phyloP scores from a whole-genome alignment of 176 grass and related monocot genomes.

The Carex myosuroides region DNA sequence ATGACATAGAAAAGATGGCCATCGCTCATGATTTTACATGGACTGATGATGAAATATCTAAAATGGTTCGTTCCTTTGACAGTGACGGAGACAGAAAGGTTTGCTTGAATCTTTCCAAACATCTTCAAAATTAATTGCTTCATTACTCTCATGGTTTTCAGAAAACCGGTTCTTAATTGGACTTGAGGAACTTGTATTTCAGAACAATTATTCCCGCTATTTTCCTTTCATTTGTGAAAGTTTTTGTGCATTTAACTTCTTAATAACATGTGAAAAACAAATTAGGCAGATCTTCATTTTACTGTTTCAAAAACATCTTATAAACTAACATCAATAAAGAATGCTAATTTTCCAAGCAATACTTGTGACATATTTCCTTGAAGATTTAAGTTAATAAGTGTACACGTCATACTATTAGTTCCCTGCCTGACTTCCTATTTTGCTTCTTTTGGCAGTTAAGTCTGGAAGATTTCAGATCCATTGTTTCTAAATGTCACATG shows the following conservation, averaged over 20 bases:
- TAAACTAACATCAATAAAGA: neutral
- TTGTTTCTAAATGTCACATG: conserved; percentile 78
- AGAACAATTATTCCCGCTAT: neutral
- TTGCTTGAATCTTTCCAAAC: neutral
- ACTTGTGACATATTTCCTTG: neutral
- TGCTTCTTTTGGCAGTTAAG: conserved; percentile 46
- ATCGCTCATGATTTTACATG: conserved; percentile 77
- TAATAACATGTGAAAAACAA: neutral
- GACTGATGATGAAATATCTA: conserved; percentile 69
- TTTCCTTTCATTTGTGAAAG: conserved; percentile 2
- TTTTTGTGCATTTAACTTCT: neutral
- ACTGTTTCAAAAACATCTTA: neutral
- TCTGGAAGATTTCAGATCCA: conserved; percentile 70
- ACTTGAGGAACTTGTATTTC: neutral
- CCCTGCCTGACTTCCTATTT: neutral
- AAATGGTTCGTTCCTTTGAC: conserved; percentile 84
- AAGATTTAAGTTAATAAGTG: neutral
- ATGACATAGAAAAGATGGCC: conserved; percentile 77
- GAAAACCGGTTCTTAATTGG: neutral
- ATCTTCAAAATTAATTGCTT: neutral
- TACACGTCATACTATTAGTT: neutral
- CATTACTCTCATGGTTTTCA: neutral
- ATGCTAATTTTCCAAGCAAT: neutral
- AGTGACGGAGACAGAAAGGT: conserved; percentile 80
- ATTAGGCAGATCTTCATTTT: neutral